Evolutionary conservation across 768 basidiomycete genomes (phyloP), one percentile per base, ranked within the genome.

Genomic region (Boletus rubescentipes): DNA sequence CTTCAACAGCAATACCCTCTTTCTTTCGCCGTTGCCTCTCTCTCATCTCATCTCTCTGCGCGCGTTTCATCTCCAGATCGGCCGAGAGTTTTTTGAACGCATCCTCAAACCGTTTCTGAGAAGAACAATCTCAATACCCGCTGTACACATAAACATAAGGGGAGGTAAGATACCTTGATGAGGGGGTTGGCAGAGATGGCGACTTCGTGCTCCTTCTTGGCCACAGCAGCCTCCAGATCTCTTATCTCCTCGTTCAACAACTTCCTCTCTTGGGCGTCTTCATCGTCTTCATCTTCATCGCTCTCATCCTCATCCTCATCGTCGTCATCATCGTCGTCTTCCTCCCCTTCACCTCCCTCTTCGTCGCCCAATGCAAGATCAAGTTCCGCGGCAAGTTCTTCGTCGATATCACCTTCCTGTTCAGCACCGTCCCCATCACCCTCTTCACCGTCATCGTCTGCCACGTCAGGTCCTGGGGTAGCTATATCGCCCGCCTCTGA

Each of bases 61-160:
- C 80, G 10, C 80, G 73, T 67, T 94, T 95, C 81, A 86, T 85
- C 59, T 95, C 93, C 30, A 95, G 75, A 66, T 97, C 93, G 34
- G 84, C 82, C 11, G 85, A 81, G 44, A 97, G 77, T 71, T 96
- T 97, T 76, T 86, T 91, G 63, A 95, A 71, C 16, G 90, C 88
- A 67, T 96, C 94, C 68, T 95, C 92, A 71, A 96, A 95, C 34
- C 93, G 93, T 82, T 88, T 89, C 88, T 94, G 47, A 26, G 5
- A 62, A 18, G 46, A 54, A 54, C 26, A 11, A 30, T 32, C 2
- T 63, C 12, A 56, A 16, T 35, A 9, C 47, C 18, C 18, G 15
- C 9, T 8, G 20, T n/a, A 16, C 30, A 35, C 10, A 8, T 14
- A 45, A 32, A 51, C n/a, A 53, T 21, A 51, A 37, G 10, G 16